Base-by-base conservation (phyloP, 176 grass and related monocot species). In the Juncus inflexus region DNA sequence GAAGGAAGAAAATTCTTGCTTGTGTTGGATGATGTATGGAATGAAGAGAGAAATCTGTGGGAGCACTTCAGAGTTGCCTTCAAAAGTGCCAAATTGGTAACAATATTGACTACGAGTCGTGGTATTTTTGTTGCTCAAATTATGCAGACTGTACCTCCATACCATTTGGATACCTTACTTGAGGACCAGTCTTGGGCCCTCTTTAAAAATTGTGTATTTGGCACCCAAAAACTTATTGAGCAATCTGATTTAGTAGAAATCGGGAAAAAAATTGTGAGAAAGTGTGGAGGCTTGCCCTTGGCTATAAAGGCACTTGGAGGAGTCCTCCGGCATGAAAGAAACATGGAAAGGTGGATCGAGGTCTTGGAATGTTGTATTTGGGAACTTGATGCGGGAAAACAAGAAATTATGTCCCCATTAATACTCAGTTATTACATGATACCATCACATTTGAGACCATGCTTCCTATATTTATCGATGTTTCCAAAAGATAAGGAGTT, bases 21-120 rank as follows among this genome's bases (percentile, higher is more conserved):
- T 35, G 64, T 78, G 35, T 64, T 78, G 1, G 75, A 77, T 42
- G 75, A 69, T 69, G 40, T 78, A 4, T 69, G 55, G 55, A 69
- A 69, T 62, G 64, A 67, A 3, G 38, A 53, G 37, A 15, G 3
- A 37, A 69, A 50, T 37, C 13, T 49, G 2, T 69, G 55, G 75
- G 75, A 78, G 2, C 60, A 16, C 7, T 68, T 69, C 9, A 58
- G n/a, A 42, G 7, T 51, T 52, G 35, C 65, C 7, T 15, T 78
- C 28, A 38, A 10, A 41, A 35, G 4, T 69, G 75, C 64, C 19
- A 16, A 56, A 42, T 11, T 35, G 0, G 62, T 52, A n/a, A 43
- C 15, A 52, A n/a, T 62, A 37, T 52, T 52, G 49, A 47, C 15
- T 9, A 45, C 16, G 3, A 53, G 61, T 10, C 14, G 64, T 15